phyloP scores from a whole-genome alignment of 345 rosid species.

The Eucalyptus polyanthemos region DNA sequence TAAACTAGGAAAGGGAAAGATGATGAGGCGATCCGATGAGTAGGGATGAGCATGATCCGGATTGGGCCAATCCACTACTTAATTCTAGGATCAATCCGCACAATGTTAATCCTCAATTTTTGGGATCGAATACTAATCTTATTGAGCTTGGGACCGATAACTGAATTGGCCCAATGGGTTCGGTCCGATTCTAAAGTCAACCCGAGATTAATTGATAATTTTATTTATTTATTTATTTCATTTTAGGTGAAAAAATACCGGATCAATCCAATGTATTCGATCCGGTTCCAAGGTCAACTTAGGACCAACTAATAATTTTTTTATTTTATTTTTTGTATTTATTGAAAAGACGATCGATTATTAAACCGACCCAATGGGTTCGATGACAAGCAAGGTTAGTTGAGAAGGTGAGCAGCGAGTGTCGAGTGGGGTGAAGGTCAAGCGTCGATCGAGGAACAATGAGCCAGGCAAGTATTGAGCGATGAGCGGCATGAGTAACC shows the following conservation, averaged over 20 bases:
- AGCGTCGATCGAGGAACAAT: fast-evolving
- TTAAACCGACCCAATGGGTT: fast-evolving
- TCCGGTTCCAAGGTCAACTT: fast-evolving
- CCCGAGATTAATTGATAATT: fast-evolving
- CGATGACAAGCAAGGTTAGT: fast-evolving
- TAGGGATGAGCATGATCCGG: fast-evolving
- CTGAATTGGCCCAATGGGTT: fast-evolving
- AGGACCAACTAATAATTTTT: no score
- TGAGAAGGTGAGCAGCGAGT: no score
- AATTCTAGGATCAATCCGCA: fast-evolving
- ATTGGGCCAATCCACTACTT: fast-evolving
- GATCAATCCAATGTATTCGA: fast-evolving
- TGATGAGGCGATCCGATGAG: background rate
- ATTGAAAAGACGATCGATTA: fast-evolving
- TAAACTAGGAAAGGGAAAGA: background rate
- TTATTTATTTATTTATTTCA: no score
- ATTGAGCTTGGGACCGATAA: no score
- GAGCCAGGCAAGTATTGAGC: fast-evolving
- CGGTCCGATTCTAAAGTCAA: fast-evolving
- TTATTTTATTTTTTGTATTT: no score
- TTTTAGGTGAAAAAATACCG: fast-evolving
- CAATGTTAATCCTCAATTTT: fast-evolving
- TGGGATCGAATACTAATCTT: fast-evolving
- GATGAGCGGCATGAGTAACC: fast-evolving
- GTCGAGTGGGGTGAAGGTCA: no score